Evolutionary conservation across 73 alveolate genomes (phyloP).

Genomic region (Paramecium biaurelia): DNA sequence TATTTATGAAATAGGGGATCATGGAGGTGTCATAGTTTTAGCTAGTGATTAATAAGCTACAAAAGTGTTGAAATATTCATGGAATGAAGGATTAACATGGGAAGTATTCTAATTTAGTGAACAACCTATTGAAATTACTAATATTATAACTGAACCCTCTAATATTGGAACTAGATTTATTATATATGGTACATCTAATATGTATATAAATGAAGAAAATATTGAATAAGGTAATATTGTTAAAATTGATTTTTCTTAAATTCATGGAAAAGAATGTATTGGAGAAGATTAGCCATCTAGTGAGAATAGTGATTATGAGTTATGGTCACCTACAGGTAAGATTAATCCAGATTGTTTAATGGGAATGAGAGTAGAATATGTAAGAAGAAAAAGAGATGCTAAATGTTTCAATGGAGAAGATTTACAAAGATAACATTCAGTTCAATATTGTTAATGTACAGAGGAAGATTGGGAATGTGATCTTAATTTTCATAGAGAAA

Average conservation of each 20-base stretch:
- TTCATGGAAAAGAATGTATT: constrained; percentile 84
- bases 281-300: constrained; percentile 85
- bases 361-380: constrained; percentile 84
- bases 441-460: constrained; percentile 83
- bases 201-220: background rate
- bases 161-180: constrained; percentile 82
- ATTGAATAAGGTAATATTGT: constrained; percentile 72
- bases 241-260: constrained; percentile 74
- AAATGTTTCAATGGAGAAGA: constrained; percentile 89
- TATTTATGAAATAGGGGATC: constrained; percentile 94
- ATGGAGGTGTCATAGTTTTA: constrained; percentile 93
- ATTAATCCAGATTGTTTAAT: constrained; percentile 80
- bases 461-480: constrained; percentile 94
- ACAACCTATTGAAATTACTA: constrained; percentile 75
- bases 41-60: constrained; percentile 78
- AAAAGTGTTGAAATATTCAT: constrained; percentile 72
- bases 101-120: constrained; percentile 66
- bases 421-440: constrained; percentile 67
- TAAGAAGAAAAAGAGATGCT: constrained; percentile 85
- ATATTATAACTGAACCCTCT: constrained; percentile 91
- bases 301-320: constrained; percentile 86
- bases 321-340: constrained; percentile 90
- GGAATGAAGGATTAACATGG: constrained; percentile 89
- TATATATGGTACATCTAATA: constrained; percentile 75
- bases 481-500: constrained; percentile 74